phyloP scores from a whole-genome alignment of 1,284 basidiomycete genomes.

The Leccinum colubrinum region DNA sequence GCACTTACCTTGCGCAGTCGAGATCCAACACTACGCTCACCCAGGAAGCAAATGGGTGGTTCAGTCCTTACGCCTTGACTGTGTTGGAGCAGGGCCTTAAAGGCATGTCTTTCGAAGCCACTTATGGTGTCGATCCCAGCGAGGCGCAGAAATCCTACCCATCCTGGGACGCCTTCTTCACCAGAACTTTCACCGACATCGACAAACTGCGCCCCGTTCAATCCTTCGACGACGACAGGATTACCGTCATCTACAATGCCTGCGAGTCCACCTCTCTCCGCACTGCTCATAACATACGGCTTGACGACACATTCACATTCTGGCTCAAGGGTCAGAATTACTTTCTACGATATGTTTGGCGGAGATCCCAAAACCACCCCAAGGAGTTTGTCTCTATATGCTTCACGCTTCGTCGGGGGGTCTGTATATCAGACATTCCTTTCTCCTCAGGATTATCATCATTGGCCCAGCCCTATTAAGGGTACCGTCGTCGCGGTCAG shows the following conservation, averaged over 20 bases:
- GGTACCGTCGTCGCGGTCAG: constrained; percentile 44
- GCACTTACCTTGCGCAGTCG: constrained; percentile 5
- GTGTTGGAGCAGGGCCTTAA: background rate
- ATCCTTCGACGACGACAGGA: background rate
- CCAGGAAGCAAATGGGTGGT: background rate
- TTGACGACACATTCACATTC: constrained; percentile 41
- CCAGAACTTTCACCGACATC: background rate
- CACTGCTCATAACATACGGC: constrained; percentile 33
- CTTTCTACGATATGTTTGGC: constrained; percentile 39
- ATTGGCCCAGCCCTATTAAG: constrained; percentile 53
- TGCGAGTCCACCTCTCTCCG: constrained; percentile 48
- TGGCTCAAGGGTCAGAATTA: constrained; percentile 50
- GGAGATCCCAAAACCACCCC: background rate
- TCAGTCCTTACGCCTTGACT: background rate
- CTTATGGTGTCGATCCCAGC: background rate
- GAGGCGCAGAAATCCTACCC: background rate
- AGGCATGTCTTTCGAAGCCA: background rate
- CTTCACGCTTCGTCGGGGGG: constrained; percentile 42
- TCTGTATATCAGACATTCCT: constrained; percentile 58
- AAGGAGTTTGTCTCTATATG: background rate
- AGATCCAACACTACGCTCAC: background rate
- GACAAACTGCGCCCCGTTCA: background rate
- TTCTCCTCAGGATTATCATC: constrained; percentile 46
- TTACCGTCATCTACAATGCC: constrained; percentile 35
- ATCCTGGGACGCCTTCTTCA: constrained; percentile 12